Evolutionary conservation across 1,284 basidiomycete genomes (phyloP).

Genomic region (Microbotryum intermedium): DNA sequence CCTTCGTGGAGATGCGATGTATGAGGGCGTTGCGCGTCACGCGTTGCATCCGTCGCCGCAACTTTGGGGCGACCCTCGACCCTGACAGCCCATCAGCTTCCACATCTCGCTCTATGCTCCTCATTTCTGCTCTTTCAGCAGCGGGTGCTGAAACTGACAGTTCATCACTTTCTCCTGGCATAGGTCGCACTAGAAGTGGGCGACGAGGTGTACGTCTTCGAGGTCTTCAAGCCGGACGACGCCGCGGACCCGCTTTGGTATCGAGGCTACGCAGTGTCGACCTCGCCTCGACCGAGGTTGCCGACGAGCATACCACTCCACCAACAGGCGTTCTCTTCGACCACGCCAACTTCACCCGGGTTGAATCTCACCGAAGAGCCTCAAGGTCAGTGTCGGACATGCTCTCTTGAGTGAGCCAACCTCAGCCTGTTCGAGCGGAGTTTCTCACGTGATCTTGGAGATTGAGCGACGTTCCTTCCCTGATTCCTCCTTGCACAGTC

Average conservation of each 20-base stretch:
- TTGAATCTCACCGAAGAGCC: constrained; percentile 3
- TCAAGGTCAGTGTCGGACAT: neutral
- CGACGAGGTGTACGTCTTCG: constrained; percentile 93
- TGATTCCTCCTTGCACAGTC: constrained; percentile 47
- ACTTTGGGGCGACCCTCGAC: no score
- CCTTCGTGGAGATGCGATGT: no score
- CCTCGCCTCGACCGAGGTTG: constrained; percentile 47
- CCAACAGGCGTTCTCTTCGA: constrained; percentile 39
- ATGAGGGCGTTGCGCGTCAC: no score
- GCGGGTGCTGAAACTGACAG: neutral
- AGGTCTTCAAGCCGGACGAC: constrained; percentile 39
- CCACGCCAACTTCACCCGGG: constrained; percentile 13
- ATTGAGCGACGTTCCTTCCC: neutral
- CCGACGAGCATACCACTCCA: constrained; percentile 29
- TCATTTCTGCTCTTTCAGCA: no score
- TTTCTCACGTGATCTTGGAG: neutral
- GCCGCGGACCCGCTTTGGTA: constrained; percentile 35
- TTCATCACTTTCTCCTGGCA: no score
- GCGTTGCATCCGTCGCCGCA: no score
- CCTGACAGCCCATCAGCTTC: no score
- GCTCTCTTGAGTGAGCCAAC: neutral
- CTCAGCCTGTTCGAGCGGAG: no score
- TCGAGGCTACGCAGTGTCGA: constrained; percentile 67
- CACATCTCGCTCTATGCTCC: no score
- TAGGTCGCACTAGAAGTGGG: constrained; percentile 53